Evolutionary conservation across 768 basidiomycete species (phyloP).

Genomic region (Termitomyces sp.): DNA sequence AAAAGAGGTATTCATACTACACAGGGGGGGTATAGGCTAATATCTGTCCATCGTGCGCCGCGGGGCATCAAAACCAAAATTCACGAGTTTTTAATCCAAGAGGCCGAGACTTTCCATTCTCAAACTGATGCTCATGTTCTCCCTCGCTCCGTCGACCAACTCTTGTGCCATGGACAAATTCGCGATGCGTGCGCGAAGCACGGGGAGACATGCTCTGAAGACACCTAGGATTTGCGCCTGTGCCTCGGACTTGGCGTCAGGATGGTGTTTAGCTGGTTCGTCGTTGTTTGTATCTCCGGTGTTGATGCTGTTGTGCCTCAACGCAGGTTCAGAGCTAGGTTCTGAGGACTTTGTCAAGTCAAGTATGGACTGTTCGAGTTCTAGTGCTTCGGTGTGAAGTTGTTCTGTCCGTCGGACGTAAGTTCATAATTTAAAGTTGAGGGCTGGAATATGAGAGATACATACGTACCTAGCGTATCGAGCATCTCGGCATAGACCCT

Average conservation of each 20-base stretch:
- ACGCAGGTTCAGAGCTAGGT: not conserved
- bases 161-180: slow-evolving; percentile 46
- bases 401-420: slow-evolving; percentile 14
- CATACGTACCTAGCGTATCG: slow-evolving; percentile 33
- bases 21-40: not conserved
- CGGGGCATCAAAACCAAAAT: not conserved
- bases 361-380: slow-evolving; percentile 23
- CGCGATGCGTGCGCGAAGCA: slow-evolving; percentile 39
- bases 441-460: not conserved
- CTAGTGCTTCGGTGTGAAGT: slow-evolving; percentile 17
- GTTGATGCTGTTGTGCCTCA: too few relatives aligned
- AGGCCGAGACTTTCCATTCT: slow-evolving; percentile 46
- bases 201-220: slow-evolving; percentile 42
- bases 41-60: not conserved
- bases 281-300: not conserved
- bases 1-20: not conserved
- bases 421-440: not conserved
- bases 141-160: slow-evolving; percentile 44
- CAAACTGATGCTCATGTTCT: slow-evolving; percentile 41
- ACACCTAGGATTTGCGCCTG: slow-evolving; percentile 37
- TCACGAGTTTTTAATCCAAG: not conserved
- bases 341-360: slow-evolving; percentile 11
- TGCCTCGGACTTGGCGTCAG: slow-evolving; percentile 12
- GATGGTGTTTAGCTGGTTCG: not conserved
- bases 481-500: slow-evolving; percentile 38